phyloP scores from a whole-genome alignment of 305 asterid species.

The Fraxinus floribunda region DNA sequence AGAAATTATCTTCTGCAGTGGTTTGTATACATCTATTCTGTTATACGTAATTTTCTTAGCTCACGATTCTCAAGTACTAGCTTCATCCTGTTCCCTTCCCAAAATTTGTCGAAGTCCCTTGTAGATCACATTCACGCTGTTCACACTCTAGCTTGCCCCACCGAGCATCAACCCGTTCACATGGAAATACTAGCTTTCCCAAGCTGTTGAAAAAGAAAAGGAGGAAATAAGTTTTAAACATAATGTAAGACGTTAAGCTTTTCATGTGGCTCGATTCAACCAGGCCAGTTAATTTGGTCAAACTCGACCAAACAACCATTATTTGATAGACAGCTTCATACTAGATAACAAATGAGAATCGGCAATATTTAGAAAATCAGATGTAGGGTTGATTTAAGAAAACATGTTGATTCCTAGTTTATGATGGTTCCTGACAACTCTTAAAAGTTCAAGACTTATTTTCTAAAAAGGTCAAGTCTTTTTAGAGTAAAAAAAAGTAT shows the following conservation, averaged over 20 bases:
- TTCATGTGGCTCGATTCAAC: neutral
- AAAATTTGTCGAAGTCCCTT: conserved; percentile 47
- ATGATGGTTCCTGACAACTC: neutral
- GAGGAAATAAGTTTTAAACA: neutral
- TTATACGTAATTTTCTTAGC: neutral
- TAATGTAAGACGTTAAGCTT: neutral
- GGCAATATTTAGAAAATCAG: neutral
- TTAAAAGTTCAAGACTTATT: neutral
- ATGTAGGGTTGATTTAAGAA: neutral
- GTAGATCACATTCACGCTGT: conserved; percentile 82
- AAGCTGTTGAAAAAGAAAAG: conserved; percentile 45
- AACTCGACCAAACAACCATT: neutral
- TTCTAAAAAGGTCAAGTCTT: neutral
- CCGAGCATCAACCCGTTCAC: conserved; percentile 88
- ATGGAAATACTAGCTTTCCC: conserved; percentile 68
- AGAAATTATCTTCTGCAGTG: neutral
- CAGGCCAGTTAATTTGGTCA: neutral
- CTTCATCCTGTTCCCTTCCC: conserved; percentile 30
- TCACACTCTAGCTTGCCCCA: conserved; percentile 97
- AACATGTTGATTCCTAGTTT: neutral
- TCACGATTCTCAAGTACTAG: neutral
- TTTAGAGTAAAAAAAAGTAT: no score
- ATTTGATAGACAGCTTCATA: neutral
- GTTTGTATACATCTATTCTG: neutral
- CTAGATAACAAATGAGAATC: neutral